Base-by-base conservation (phyloP, 2,329 filamentous ascomycete genomes). In the Escovopsis sp. region DNA sequence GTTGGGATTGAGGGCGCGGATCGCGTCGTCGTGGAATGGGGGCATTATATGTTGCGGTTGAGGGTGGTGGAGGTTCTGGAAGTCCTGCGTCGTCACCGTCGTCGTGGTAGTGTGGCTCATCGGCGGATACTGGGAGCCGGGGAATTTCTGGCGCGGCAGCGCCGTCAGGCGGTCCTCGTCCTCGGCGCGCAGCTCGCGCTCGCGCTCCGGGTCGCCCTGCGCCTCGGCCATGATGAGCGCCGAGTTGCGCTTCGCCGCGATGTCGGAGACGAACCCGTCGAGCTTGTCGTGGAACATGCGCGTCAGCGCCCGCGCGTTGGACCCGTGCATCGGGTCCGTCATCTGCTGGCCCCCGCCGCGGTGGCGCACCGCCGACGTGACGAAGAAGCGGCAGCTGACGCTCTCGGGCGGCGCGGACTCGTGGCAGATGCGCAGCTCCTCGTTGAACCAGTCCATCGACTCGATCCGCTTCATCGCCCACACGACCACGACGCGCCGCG, bases 401-500 rank as follows among this genome's bases (percentile, higher is more conserved):
- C 82, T 80, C 51, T 90, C 84, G 0, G 83, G 81, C 2, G 88
- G 88, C 9, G 88, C 87, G 34, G 76, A 79, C 56, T 94, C 84
- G 47, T 85, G 74, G 58, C 88, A 94, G 48, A 94, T 93, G 33
- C 86, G 74, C 39, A 94, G 66, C 55, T 94, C 88, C 58, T 94
- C 87, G 44, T 84, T 82, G 66, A 94, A 96, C 88, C 88, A 96
- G 53, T 94, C 85, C 76, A 96, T 85, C 1, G 85, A 84, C 55
- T 94, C 88, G 12, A 90, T 76, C 37, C 82, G 75, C 58, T 90
- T 93, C 45, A 94, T 65, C 5, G 87, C 77, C 88, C 88, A 96
- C n/a, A 96, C 73, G 1, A 96, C 83, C 13, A 90, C 79, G 5
- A 96, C 79, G 43, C 79, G 83, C 53, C 81, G 84, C 2, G 87